Evolutionary conservation across 371 early-diverging fungal genomes (phyloP).

Genomic region (Batkoa obscura): DNA sequence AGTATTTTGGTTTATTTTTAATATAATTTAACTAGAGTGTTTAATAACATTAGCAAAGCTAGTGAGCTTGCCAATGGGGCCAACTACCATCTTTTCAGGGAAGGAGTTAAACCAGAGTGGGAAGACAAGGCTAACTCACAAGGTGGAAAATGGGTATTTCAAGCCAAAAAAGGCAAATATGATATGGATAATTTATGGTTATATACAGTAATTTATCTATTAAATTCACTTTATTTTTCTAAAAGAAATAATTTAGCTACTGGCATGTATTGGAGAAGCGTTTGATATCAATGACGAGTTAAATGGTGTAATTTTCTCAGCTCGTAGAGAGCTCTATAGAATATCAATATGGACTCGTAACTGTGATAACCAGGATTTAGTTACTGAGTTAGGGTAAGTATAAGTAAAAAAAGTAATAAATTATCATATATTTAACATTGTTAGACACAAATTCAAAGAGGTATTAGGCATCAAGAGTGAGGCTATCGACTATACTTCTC

Average conservation of each 20-base stretch:
- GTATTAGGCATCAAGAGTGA: not conserved
- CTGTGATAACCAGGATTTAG: constrained; percentile 37
- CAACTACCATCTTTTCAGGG: constrained; percentile 94
- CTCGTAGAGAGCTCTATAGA: constrained; percentile 61
- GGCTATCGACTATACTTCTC: not conserved
- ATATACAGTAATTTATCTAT: constrained; percentile 34
- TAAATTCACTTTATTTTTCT: not conserved
- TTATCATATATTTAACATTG: not conserved
- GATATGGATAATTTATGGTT: constrained; percentile 75
- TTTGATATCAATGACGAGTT: constrained; percentile 66
- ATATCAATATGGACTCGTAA: constrained; percentile 80
- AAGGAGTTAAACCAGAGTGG: constrained; percentile 97
- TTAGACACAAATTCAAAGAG: not conserved
- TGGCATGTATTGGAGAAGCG: constrained; percentile 82
- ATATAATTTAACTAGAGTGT: constrained; percentile 26
- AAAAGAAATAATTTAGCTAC: constrained; percentile 22
- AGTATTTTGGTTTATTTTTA: not conserved
- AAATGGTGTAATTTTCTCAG: constrained; percentile 78
- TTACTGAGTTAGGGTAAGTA: constrained; percentile 41
- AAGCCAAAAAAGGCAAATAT: constrained; percentile 45
- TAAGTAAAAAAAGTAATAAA: too few species aligned
- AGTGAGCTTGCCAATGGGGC: constrained; percentile 56
- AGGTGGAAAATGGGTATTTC: constrained; percentile 93
- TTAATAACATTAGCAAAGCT: constrained; percentile 74
- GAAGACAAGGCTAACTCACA: constrained; percentile 91